Conservation (phyloP, 139 green algal genomes). For the Chlamydomonas applanata region DNA sequence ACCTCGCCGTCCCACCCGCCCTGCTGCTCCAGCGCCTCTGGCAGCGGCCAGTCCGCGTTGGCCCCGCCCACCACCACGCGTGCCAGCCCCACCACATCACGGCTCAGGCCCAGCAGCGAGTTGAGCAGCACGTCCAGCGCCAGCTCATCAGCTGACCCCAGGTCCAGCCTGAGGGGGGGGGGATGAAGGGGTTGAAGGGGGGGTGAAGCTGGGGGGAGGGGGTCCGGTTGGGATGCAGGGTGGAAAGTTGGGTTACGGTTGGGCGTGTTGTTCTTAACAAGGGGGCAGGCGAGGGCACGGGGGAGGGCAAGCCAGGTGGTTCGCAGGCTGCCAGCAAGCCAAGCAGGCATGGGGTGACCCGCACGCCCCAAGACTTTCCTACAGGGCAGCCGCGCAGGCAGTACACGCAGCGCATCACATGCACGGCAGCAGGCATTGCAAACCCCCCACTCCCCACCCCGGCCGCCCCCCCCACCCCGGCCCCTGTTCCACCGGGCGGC, state of each 20-base stretch:
- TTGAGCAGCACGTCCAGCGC: constrained; percentile 89
- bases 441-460: too few species aligned
- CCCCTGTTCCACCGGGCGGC: too few species aligned
- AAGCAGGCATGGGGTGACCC: too few species aligned
- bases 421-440: too few species aligned
- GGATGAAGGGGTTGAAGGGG: neutral
- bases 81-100: constrained; percentile 64
- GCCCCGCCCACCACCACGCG: constrained; percentile 60
- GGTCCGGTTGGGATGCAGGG: neutral
- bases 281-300: neutral
- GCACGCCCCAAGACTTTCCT: too few species aligned
- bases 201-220: neutral
- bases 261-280: too few species aligned
- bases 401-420: too few species aligned
- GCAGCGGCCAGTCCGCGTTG: constrained; percentile 68
- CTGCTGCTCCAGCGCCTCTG: constrained; percentile 13
- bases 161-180: constrained; percentile 60
- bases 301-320: too few species aligned
- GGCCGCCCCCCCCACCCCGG: too few species aligned
- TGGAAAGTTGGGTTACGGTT: neutral
- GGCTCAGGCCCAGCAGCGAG: constrained; percentile 69
- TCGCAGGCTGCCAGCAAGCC: too few species aligned
- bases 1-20: constrained; percentile 16
- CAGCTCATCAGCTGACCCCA: constrained; percentile 88
- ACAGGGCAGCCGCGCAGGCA: too few species aligned